Evolutionary conservation across 768 basidiomycete species (phyloP).

Genomic region (Calocera viscosa): DNA sequence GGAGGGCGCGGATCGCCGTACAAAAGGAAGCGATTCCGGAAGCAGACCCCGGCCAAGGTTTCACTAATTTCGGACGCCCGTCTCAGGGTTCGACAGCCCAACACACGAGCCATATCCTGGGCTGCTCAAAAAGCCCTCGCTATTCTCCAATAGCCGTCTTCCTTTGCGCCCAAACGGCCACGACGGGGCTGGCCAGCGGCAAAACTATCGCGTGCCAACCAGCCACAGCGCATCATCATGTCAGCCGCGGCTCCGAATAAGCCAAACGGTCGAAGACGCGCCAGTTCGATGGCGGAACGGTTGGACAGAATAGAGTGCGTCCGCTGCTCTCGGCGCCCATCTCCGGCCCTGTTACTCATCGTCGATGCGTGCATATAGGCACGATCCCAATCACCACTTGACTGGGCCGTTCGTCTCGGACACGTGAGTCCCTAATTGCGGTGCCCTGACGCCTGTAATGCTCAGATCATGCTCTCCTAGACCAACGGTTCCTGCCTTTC

Average conservation of each 20-base stretch:
- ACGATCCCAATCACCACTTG: constrained; percentile 48
- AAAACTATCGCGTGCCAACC: not conserved
- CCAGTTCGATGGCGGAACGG: not conserved
- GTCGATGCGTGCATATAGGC: constrained; percentile 24
- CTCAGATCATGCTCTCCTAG: not conserved
- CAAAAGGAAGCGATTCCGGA: not conserved
- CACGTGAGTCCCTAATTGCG: constrained; percentile 36
- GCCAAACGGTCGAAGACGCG: not conserved
- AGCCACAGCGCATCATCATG: not conserved
- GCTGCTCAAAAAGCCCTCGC: not conserved
- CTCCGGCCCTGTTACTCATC: not conserved
- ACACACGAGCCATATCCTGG: not conserved
- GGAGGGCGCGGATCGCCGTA: too few species aligned
- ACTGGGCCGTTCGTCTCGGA: constrained; percentile 50
- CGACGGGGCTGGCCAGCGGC: not conserved
- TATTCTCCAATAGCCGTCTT: not conserved
- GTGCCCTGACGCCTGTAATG: constrained; percentile 45
- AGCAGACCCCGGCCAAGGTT: constrained; percentile 1
- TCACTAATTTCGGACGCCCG: not conserved
- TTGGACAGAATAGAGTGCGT: constrained; percentile 2
- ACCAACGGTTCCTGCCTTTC: not conserved
- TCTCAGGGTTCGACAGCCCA: not conserved
- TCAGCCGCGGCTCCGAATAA: not conserved
- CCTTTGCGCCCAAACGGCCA: not conserved
- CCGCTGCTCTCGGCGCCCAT: not conserved